A percentile compares a stretch with the other conserved stretches of the same genome.
These are phyloP conservation scores for Penicillium cataractarum DNA, from an alignment of 495 filamentous ascomycete species.

Conservation along the genomic window DNA sequence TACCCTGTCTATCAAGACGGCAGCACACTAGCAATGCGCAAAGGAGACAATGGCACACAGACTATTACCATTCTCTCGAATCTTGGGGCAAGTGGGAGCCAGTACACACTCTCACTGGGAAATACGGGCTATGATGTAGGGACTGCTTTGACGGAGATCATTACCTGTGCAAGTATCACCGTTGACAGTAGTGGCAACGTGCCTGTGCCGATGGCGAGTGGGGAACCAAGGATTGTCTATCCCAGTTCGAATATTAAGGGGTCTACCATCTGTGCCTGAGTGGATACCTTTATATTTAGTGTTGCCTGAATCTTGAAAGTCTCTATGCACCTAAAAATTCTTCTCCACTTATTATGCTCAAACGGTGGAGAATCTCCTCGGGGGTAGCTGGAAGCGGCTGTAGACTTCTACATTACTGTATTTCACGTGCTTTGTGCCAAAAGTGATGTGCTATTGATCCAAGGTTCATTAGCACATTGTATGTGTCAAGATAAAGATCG, in stretches of 20 bases:
- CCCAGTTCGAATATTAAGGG: constrained; percentile 18
- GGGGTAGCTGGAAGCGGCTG: not conserved
- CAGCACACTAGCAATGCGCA: constrained; percentile 64
- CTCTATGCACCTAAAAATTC: not conserved
- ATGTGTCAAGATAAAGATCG: constrained; percentile 1
- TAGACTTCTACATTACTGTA: not conserved
- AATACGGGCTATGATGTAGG: constrained; percentile 44
- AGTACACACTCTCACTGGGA: constrained; percentile 51
- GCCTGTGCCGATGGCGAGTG: constrained; percentile 38
- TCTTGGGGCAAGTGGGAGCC: constrained; percentile 47
- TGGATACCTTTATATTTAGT: not conserved
- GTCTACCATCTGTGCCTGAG: constrained; percentile 19
- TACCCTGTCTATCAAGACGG: constrained; percentile 59
- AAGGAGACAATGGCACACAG: constrained; percentile 58
- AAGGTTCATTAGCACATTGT: not conserved
- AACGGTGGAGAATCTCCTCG: not conserved
- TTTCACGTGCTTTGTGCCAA: not conserved
- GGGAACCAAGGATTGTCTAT: constrained; percentile 37
- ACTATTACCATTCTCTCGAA: constrained; percentile 66
- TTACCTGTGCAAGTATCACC: constrained; percentile 46
- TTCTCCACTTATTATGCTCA: constrained; percentile 1
- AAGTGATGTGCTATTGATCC: not conserved
- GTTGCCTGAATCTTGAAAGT: not conserved
- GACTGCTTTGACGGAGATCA: constrained; percentile 44
- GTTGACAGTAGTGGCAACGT: constrained; percentile 38